Percentiles rank a stretch among this genome's conserved stretches.
These are phyloP conservation scores for Phialocephala subalpina DNA, from an alignment of 2,329 filamentous ascomycete genomes.

Conservation along the genomic window DNA sequence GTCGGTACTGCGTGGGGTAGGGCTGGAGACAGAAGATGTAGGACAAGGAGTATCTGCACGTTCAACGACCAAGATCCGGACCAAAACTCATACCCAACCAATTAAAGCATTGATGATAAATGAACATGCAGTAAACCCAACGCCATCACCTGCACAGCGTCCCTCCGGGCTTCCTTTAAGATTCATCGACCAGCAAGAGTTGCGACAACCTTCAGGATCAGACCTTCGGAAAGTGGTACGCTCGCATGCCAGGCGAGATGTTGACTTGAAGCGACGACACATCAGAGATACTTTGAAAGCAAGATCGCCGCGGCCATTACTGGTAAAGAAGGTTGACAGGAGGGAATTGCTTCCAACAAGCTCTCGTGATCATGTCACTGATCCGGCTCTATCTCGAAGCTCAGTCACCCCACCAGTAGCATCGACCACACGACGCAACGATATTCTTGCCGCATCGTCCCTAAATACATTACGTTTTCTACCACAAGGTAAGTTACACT, in stretches of 20 bases:
- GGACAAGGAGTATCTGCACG: background rate
- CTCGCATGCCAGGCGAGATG: conserved; percentile 6
- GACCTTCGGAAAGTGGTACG: conserved; percentile 5
- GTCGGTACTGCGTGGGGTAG: background rate
- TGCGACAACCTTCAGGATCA: background rate
- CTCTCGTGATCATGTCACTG: background rate
- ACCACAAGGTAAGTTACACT: background rate
- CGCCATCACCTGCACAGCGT: background rate
- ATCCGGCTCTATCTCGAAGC: background rate
- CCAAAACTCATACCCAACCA: background rate
- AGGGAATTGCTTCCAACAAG: background rate
- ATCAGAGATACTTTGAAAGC: background rate
- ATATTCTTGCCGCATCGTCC: background rate
- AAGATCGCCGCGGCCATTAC: background rate
- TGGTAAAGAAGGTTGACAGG: background rate
- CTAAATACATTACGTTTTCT: background rate
- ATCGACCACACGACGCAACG: background rate
- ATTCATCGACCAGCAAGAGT: conserved; percentile 1
- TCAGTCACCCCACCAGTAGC: background rate
- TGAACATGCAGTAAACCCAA: background rate
- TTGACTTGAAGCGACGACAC: background rate
- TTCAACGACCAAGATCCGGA: background rate
- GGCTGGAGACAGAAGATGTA: background rate
- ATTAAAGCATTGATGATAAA: conserved; percentile 2
- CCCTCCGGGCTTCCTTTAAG: background rate